Evolutionary conservation across 106 monocot species (phyloP), one percentile per base, ranked within the genome.

Genomic region (Dioscorea alata): DNA sequence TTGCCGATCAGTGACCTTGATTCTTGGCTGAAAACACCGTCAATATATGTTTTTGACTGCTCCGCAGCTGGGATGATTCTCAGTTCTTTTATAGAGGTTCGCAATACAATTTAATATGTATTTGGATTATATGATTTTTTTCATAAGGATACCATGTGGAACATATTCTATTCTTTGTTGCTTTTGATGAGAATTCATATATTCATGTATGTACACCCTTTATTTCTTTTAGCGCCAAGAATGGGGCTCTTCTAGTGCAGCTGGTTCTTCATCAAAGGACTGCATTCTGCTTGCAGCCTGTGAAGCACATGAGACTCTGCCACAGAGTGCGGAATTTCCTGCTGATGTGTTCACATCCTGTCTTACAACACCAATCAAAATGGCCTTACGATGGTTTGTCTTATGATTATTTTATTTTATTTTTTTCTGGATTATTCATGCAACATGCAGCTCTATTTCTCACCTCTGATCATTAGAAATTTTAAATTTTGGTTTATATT

Each of bases 11-110:
- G 84, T 66, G 96, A 97, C 33, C 86, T 97, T 58, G 89, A 92
- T 81, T 97, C 92, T 51, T 97, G 96, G 96, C 63, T 97, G 51
- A 89, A 83, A 63, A 92, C 86, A 69, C 96, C 96, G 23, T 97
- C 96, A 57, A 97, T 97, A 65, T 97, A 97, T 84, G 96, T 97
- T 49, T 92, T 92, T 79, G 96, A 97, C 8, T 97, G 96, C 63
- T 97, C 92, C 49, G 91, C 96, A 64, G 92, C 96, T n/a, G 96
- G 96, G 56, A 71, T 89, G 71, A 85, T 97, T 66, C 75, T 97
- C 32, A 92, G 75, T 78, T 86, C 89, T 59, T 97, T 97, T 69
- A 63, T 75, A 19, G 88, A 96, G 91, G 95, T 91, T 61, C 18
- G 65, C 21, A 22, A 12, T 66, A 31, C 18, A 71, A 18, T 71